Evolutionary conservation across 1,284 basidiomycete genomes (phyloP).

Genomic region (Sparassis latifolia): DNA sequence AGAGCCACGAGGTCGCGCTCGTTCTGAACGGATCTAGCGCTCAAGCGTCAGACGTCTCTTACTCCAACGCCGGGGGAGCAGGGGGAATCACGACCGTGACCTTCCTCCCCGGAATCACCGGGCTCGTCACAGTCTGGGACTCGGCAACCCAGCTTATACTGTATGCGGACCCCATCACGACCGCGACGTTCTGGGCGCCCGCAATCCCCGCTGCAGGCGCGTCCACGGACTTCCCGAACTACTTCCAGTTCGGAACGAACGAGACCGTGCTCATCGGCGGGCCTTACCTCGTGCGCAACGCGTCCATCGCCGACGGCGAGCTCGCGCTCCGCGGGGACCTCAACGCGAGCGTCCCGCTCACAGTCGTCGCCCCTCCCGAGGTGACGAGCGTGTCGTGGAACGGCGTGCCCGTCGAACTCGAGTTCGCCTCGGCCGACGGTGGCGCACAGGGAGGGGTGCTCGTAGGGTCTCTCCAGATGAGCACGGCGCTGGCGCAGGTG

Average conservation of each 20-base stretch:
- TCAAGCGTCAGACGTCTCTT: slow-evolving; percentile 26
- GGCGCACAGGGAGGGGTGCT: slow-evolving; percentile 15
- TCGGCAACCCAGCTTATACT: slow-evolving; percentile 59
- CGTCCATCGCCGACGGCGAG: slow-evolving; percentile 32
- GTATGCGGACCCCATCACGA: slow-evolving; percentile 56
- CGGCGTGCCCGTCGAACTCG: slow-evolving; percentile 39
- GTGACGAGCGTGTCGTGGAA: slow-evolving; percentile 66
- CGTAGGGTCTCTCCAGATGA: slow-evolving; percentile 18
- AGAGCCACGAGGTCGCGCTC: slow-evolving; percentile 57
- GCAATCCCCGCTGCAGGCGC: slow-evolving; percentile 26
- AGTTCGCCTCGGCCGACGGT: slow-evolving; percentile 18
- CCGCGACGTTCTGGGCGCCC: slow-evolving; percentile 52
- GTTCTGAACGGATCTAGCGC: slow-evolving; percentile 36
- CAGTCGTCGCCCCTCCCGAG: slow-evolving; percentile 43
- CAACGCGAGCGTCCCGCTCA: slow-evolving; percentile 34
- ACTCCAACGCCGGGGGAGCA: slow-evolving; percentile 15
- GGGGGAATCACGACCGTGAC: slow-evolving; percentile 31
- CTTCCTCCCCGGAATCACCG: slow-evolving; percentile 48
- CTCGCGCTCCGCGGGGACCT: slow-evolving; percentile 45
- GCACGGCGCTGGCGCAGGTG: slow-evolving; percentile 12
- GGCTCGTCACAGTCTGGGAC: slow-evolving; percentile 58
- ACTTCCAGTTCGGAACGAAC: slow-evolving; percentile 48
- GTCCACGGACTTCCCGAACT: slow-evolving; percentile 30
- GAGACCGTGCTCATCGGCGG: slow-evolving; percentile 44
- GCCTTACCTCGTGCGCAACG: slow-evolving; percentile 49